Evolutionary conservation across 768 basidiomycete genomes (phyloP), one percentile per base, ranked within the genome.

Genomic region (Cyclocybe aegerita): DNA sequence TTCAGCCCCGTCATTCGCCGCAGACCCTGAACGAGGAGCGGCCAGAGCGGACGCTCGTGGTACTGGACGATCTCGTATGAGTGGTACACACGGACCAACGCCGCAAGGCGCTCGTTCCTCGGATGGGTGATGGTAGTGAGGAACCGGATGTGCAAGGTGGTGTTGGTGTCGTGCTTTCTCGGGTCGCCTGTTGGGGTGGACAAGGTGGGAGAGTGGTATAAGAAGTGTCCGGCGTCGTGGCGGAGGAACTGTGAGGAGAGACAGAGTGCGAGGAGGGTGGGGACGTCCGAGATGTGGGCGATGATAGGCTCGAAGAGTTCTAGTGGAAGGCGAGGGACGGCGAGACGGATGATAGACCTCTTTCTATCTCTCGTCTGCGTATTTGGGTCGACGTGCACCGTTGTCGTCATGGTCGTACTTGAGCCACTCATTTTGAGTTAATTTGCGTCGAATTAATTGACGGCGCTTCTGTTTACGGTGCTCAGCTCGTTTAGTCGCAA

Each of bases 301-400:
- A 59, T 23, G n/a, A 59, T 54, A 9, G 49, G 49, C 1, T 50
- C 42, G 43, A 59, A 52, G 12, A 59, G 58, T 30, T 59, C 58
- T 2, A 43, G 50, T 30, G 57, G 57, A 8, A 58, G 10, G 52
- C 59, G 30, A 23, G 23, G 23, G 23, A 23, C 23, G 23, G 4
- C 3, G 23, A 23, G 23, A 23, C 4, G 4, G 23, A 23, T 23
- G 2, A 23, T 2, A 23, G 23, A 23, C 23, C 4, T 23, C 23
- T 23, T 23, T 4, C 23, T 23, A 4, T 23, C 23, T 23, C 23
- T 23, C 23, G 23, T 23, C 23, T 23, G 23, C 23, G 23, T 4
- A 23, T 23, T 23, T 23, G 23, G 23, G 23, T 23, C 23, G 23
- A 23, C 23, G 23, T 4, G 23, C 23, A 23, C 3, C 23, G 23